Percentiles rank a stretch among this genome's conserved stretches.
phyloP scores from a whole-genome alignment of 176 grass and related monocot genomes.

The Ensete glaucum region DNA sequence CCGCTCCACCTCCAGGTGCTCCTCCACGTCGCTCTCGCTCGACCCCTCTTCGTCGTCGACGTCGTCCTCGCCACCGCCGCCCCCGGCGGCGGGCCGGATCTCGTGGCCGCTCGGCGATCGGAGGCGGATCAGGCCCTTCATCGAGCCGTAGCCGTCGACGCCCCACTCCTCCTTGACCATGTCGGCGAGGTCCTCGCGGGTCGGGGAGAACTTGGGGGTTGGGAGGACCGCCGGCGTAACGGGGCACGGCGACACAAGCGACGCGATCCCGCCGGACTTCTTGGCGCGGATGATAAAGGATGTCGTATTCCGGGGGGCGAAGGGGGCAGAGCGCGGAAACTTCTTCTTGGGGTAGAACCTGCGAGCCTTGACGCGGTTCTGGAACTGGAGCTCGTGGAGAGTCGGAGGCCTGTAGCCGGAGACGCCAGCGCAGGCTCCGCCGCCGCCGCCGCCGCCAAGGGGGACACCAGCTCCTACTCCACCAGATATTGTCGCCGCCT shows the following conservation, averaged over 20 bases:
- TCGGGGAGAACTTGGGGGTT: constrained; percentile 64
- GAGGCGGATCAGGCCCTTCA: constrained; percentile 93
- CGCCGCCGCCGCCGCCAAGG: constrained; percentile 2
- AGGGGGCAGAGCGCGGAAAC: constrained; percentile 37
- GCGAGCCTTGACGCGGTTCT: constrained; percentile 81
- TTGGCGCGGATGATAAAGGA: constrained; percentile 94
- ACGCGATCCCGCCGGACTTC: constrained; percentile 72
- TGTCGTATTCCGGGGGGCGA: constrained; percentile 84
- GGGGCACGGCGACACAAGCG: constrained; percentile 67
- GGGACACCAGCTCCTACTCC: neutral
- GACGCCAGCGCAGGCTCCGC: neutral
- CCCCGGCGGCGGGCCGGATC: constrained; percentile 5
- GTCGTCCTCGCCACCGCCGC: constrained; percentile 13
- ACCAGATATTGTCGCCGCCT: constrained; percentile 16
- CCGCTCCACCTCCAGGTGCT: constrained; percentile 85
- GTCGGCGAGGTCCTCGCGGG: constrained; percentile 71
- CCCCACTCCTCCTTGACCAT: constrained; percentile 91
- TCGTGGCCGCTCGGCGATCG: constrained; percentile 19
- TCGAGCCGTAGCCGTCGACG: constrained; percentile 86
- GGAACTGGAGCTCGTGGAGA: constrained; percentile 71
- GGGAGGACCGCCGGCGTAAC: constrained; percentile 78
- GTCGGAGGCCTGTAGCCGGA: constrained; percentile 57
- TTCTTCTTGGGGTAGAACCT: constrained; percentile 64
- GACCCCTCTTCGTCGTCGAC: constrained; percentile 38
- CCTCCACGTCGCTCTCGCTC: constrained; percentile 82